Evolutionary conservation across 768 basidiomycete species (phyloP), one percentile per base, ranked within the genome.

Genomic region (Lactifluus echinatus): DNA sequence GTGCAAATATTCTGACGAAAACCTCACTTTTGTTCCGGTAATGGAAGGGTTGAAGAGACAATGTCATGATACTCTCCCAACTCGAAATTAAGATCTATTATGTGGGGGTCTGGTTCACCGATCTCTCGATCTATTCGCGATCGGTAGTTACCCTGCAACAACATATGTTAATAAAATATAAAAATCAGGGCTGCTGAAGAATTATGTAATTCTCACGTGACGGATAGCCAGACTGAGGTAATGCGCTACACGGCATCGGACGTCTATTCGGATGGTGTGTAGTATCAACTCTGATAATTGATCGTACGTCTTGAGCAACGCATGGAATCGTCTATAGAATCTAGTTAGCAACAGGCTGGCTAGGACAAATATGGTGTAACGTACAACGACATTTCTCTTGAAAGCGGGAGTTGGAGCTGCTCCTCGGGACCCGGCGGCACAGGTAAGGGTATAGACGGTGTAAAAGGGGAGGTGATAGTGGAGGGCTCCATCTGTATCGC

Each of bases 51-150:
- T 0, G 74, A 73, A 0, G 81, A 77, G 8, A 84, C 76, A 56
- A 80, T 77, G 56, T 88, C 89, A 58, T 94, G 87, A 63, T 82
- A 85, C 63, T 83, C 77, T 19, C 83, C 80, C 3, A 98, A 72
- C 62, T 93, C 88, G 10, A 75, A 75, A 64, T 93, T 96, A 50
- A 97, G 76, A 68, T 95, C 92, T 29, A 87, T 75, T 49, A 96
- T 78, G 66, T 92, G 84, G 8, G 90, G 83, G 68, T 98, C 95
- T 0, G 93, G 95, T 65, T 95, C 93, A n/a, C 81, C 77, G 4
- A 86, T 85, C 69, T 94, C 93, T 60, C 83, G 80, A 26, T 89
- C 85, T 24, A 91, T 76, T 47, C n/a, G n/a, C n/a, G n/a, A n/a
- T n/a, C 78, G 76, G 67, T 95, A 95, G 59, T 89, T 87, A 34